Evolutionary conservation across 2,329 filamentous ascomycete species (phyloP).

Genomic region (Neonectria faginata): DNA sequence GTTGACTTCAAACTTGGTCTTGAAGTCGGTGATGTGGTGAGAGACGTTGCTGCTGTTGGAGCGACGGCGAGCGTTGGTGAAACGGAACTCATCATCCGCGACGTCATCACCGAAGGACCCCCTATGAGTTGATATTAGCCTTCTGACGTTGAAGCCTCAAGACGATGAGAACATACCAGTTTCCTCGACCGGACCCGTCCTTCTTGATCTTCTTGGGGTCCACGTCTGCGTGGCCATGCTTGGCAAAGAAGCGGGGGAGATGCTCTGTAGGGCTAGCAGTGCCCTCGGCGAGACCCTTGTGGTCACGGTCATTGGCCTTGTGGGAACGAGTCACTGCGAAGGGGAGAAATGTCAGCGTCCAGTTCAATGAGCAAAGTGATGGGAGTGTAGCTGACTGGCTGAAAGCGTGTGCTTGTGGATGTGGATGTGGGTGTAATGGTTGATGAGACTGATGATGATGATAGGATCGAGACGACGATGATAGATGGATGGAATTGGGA

Average conservation of each 20-base stretch:
- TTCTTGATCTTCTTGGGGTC: constrained; percentile 98
- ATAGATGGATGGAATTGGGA: constrained; percentile 14
- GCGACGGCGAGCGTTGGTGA: constrained; percentile 87
- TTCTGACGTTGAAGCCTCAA: constrained; percentile 2
- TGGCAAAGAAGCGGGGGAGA: constrained; percentile 93
- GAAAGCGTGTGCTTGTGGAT: neutral
- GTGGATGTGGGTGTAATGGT: neutral
- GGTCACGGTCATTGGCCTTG: constrained; percentile 95
- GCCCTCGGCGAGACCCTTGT: constrained; percentile 82
- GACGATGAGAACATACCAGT: constrained; percentile 76
- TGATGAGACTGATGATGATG: constrained; percentile 9
- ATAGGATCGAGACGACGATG: constrained; percentile 22
- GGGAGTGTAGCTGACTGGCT: constrained; percentile 32
- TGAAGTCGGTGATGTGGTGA: constrained; percentile 80
- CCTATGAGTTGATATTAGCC: constrained; percentile 64
- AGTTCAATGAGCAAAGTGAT: constrained; percentile 8
- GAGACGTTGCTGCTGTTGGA: constrained; percentile 88
- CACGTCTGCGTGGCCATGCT: constrained; percentile 81
- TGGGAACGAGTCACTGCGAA: constrained; percentile 94
- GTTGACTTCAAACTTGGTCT: constrained; percentile 95
- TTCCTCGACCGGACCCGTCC: constrained; percentile 90
- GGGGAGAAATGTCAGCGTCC: constrained; percentile 25
- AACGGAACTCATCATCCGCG: constrained; percentile 84
- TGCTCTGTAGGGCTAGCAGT: constrained; percentile 76
- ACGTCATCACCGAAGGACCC: constrained; percentile 86